These are phyloP conservation scores for Rhodomyrtus psidioides DNA, from an alignment of 441 rosid species.

Conservation along the genomic window DNA sequence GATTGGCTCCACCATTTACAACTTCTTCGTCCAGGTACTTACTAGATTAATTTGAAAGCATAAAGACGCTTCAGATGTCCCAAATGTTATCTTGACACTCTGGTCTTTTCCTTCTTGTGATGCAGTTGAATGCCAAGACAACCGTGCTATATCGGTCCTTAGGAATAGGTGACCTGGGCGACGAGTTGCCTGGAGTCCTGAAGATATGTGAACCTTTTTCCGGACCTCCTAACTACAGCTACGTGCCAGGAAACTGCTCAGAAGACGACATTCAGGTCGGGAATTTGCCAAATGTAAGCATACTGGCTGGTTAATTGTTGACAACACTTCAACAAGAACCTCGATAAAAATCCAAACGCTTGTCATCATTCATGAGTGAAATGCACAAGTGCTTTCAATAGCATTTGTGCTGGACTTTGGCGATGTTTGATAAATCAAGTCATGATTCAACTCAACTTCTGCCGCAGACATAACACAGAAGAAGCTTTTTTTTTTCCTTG, in stretches of 20 bases:
- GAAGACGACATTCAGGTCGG: slow-evolving; percentile 29
- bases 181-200: slow-evolving; percentile 1
- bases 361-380: neutral
- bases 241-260: slow-evolving; percentile 33
- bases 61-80: neutral
- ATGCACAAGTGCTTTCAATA: neutral
- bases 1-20: slow-evolving; percentile 32
- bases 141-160: slow-evolving; percentile 9
- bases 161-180: slow-evolving; percentile 2
- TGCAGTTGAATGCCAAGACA: slow-evolving; percentile 42
- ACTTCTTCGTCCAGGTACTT: slow-evolving; percentile 35
- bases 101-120: neutral
- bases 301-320: neutral
- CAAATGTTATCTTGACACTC: neutral
- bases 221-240: slow-evolving; percentile 31
- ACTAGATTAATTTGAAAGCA: neutral
- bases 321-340: neutral
- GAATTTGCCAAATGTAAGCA: slow-evolving; percentile 44
- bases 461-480: neutral
- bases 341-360: neutral
- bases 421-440: neutral
- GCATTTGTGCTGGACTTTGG: neutral
- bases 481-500: neutral
- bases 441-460: neutral
- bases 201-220: slow-evolving; percentile 55